Evolutionary conservation across 768 basidiomycete species (phyloP).

Genomic region (Lactarius indigo): DNA sequence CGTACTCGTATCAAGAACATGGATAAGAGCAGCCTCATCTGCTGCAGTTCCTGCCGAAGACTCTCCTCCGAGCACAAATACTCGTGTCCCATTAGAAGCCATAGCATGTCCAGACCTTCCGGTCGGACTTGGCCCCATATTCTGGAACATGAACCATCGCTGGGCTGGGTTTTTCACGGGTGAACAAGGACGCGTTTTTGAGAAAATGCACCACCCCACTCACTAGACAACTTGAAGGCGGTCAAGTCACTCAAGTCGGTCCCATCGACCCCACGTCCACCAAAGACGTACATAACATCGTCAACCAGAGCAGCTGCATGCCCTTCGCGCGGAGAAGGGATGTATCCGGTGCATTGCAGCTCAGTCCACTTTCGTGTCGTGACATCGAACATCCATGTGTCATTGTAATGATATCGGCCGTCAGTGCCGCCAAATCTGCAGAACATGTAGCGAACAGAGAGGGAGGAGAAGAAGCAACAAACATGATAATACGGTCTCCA

Average conservation of each 20-base stretch:
- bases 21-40: conserved; percentile 80
- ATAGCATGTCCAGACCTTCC: conserved; percentile 98
- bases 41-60: conserved; percentile 67
- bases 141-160: conserved; percentile 99
- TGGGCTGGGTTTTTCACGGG: conserved; percentile 55
- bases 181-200: neutral
- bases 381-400: conserved; percentile 94
- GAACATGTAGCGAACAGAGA: conserved; percentile 6
- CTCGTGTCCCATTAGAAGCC: conserved; percentile 84
- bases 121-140: conserved; percentile 95
- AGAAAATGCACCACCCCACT: conserved; percentile 35
- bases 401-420: conserved; percentile 98
- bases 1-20: conserved; percentile 93
- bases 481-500: conserved; percentile 47
- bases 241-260: conserved; percentile 93
- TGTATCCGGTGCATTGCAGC: conserved; percentile 92
- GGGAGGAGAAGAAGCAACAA: conserved; percentile 21
- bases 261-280: conserved; percentile 94
- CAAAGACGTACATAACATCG: conserved; percentile 97
- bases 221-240: conserved; percentile 96
- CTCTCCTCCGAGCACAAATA: conserved; percentile 95
- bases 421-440: conserved; percentile 96
- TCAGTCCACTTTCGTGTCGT: conserved; percentile 82
- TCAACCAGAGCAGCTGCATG: conserved; percentile 96
- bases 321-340: conserved; percentile 92